phyloP scores from a whole-genome alignment of 129 eudicot species.

The Escallonia herrerae region DNA sequence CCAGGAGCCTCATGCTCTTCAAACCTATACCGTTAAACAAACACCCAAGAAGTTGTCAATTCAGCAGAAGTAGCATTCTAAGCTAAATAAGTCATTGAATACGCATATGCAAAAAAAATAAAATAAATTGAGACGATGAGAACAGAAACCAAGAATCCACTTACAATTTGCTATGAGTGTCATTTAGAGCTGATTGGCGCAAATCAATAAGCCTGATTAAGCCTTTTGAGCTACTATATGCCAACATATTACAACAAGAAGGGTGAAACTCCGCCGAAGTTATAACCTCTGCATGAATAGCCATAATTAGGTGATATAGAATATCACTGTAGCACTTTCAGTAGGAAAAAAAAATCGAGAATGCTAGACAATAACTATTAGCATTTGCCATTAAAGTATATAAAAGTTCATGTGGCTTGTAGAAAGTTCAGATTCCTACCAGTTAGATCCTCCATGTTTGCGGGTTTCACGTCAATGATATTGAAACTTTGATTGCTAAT shows the following conservation, averaged over 20 bases:
- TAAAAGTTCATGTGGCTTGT: background rate
- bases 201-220: constrained; percentile 85
- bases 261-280: constrained; percentile 98
- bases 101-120: too few relatives aligned
- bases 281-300: constrained; percentile 77
- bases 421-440: constrained; percentile 30
- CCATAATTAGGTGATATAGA: constrained; percentile 9
- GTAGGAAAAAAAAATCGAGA: background rate
- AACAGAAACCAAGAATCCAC: constrained; percentile 21
- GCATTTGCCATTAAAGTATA: too few relatives aligned
- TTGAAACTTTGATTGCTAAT: constrained; percentile 90
- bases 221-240: constrained; percentile 97
- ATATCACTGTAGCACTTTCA: background rate
- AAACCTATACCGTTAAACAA: constrained; percentile 46
- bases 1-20: constrained; percentile 82
- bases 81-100: background rate
- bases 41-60: background rate
- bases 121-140: background rate
- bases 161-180: constrained; percentile 84
- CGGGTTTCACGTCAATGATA: constrained; percentile 86
- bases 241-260: constrained; percentile 82
- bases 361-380: too few relatives aligned
- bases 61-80: background rate
- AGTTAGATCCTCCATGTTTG: constrained; percentile 97
- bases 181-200: constrained; percentile 92